Evolutionary conservation across 495 filamentous ascomycete genomes (phyloP).

Genomic region (Annulohypoxylon bovei): DNA sequence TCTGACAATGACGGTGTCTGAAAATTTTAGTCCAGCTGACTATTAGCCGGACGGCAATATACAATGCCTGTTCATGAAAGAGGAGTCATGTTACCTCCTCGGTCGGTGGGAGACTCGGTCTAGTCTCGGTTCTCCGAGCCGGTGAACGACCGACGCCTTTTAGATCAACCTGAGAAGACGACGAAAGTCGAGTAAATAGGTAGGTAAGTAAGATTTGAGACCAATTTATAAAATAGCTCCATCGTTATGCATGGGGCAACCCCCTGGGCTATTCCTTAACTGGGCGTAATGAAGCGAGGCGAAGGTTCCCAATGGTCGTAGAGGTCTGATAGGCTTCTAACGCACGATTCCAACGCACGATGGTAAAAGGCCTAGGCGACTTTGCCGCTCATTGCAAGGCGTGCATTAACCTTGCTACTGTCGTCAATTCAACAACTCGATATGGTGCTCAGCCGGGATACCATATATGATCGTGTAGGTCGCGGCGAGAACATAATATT

Average conservation of each 20-base stretch:
- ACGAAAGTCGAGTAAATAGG: neutral
- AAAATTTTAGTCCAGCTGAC: neutral
- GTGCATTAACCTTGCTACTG: neutral
- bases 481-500: neutral
- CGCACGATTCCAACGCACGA: neutral
- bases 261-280: neutral
- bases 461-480: neutral
- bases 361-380: neutral
- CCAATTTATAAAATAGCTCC: neutral
- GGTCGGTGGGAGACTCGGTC: slow-evolving; percentile 9
- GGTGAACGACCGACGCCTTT: neutral
- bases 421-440: neutral
- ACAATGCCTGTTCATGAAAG: neutral
- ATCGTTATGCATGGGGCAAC: neutral
- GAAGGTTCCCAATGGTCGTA: neutral
- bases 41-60: neutral
- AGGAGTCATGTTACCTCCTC: neutral
- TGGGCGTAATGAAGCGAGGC: neutral
- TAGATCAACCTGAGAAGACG: too few species aligned
- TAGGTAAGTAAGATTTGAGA: neutral
- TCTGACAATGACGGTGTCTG: neutral
- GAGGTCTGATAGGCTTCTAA: neutral
- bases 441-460: neutral
- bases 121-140: slow-evolving; percentile 1
- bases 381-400: neutral